Conservation (phyloP, 768 basidiomycete species). For the Mycena indigotica region DNA sequence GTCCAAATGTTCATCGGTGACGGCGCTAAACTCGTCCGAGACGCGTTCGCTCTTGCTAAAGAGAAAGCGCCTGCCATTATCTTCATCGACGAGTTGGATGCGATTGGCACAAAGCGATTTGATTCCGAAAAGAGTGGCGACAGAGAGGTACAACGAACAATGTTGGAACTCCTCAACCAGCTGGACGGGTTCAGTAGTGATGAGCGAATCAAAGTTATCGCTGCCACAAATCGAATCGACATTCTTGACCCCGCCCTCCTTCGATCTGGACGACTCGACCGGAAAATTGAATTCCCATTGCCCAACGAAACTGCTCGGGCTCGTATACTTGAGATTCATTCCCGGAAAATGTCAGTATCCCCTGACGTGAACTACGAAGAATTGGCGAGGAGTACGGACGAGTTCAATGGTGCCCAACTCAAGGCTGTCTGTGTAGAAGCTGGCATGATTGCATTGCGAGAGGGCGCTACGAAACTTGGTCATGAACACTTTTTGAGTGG, state of each 20-base stretch:
- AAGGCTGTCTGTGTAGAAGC: conserved; percentile 99
- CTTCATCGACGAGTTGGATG: conserved; percentile 97
- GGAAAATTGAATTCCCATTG: conserved; percentile 98
- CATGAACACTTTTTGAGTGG: conserved; percentile 97
- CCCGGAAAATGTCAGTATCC: conserved; percentile 90
- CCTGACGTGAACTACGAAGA: conserved; percentile 96
- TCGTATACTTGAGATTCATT: conserved; percentile 94
- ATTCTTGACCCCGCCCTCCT: conserved; percentile 98
- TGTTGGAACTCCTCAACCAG: conserved; percentile 98
- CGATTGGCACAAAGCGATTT: conserved; percentile 98
- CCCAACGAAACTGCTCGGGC: conserved; percentile 97
- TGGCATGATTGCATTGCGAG: conserved; percentile 96
- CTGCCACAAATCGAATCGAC: conserved; percentile 98
- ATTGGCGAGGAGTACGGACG: conserved; percentile 93
- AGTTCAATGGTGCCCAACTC: conserved; percentile 96
- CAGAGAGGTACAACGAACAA: conserved; percentile 99
- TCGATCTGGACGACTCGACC: conserved; percentile 94
- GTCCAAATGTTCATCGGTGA: conserved; percentile 99
- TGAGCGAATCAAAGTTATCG: conserved; percentile 98
- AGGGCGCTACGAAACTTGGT: conserved; percentile 83
- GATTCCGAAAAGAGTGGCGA: conserved; percentile 99
- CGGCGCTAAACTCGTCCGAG: conserved; percentile 97
- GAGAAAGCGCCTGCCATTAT: conserved; percentile 99
- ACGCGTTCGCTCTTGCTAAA: conserved; percentile 97
- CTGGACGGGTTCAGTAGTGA: conserved; percentile 97